phyloP scores from a whole-genome alignment of 805 yeast species.

The Monosporozyma siamensis region DNA sequence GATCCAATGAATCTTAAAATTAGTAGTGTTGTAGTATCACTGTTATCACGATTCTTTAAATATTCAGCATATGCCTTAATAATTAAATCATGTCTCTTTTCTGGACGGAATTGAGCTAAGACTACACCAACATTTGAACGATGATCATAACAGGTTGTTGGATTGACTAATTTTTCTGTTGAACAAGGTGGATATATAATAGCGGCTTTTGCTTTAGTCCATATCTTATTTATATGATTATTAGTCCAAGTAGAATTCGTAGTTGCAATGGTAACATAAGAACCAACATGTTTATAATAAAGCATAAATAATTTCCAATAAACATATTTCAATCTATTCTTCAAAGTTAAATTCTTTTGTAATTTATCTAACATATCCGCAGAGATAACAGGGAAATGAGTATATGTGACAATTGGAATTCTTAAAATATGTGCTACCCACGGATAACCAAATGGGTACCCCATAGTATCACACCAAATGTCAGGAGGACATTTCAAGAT shows the following conservation, averaged over 20 bases:
- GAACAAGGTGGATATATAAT: conserved; percentile 88
- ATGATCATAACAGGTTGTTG: conserved; percentile 7
- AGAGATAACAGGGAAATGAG: conserved; percentile 92
- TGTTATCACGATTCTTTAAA: conserved; percentile 19
- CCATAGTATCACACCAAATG: conserved; percentile 90
- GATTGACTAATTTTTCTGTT: conserved; percentile 41
- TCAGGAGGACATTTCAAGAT: conserved; percentile 65
- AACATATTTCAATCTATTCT: conserved; percentile 34
- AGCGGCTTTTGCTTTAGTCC: conserved; percentile 41
- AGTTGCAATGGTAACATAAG: conserved; percentile 52
- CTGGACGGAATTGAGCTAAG: conserved; percentile 91
- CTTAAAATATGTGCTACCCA: conserved; percentile 43
- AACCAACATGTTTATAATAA: conserved; percentile 57
- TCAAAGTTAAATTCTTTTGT: conserved; percentile 9
- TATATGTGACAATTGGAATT: conserved; percentile 76
- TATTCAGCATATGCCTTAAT: conserved; percentile 55
- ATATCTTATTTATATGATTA: conserved; percentile 57
- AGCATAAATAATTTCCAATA: conserved; percentile 69
- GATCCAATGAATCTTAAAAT: conserved; percentile 74
- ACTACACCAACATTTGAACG: conserved; percentile 32
- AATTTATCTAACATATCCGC: conserved; percentile 68
- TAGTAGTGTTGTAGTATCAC: conserved; percentile 30
- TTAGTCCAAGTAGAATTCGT: conserved; percentile 91
- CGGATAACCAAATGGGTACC: conserved; percentile 81
- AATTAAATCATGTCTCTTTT: conserved; percentile 75